Percentiles rank a stretch among this genome's conserved stretches.
phyloP scores from a whole-genome alignment of 1,284 basidiomycete genomes.

The Sanghuangporus baumii region DNA sequence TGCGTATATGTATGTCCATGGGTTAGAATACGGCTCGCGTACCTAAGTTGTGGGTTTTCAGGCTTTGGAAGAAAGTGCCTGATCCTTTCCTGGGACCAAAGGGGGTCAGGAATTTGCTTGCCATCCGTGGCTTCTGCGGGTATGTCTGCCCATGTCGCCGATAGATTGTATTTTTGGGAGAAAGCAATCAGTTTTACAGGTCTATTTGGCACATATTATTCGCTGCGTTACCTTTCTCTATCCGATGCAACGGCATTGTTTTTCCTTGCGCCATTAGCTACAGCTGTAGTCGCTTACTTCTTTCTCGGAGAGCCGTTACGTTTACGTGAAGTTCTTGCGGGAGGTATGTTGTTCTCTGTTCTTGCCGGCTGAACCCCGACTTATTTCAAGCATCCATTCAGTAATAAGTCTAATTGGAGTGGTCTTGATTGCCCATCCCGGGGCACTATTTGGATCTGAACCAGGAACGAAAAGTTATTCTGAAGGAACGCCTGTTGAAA shows the following conservation, averaged over 20 bases:
- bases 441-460: constrained; percentile 38
- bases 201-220: constrained; percentile 65
- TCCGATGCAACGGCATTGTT: constrained; percentile 75
- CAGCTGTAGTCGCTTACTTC: constrained; percentile 62
- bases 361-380: too few relatives aligned
- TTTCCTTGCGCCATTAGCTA: constrained; percentile 68
- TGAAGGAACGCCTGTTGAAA: constrained; percentile 30
- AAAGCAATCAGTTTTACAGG: constrained; percentile 24
- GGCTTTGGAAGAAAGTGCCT: too few relatives aligned
- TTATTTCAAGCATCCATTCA: too few relatives aligned
- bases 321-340: constrained; percentile 54
- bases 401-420: constrained; percentile 54
- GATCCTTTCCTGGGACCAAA: constrained; percentile 15
- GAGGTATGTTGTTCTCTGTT: constrained; percentile 36
- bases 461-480: constrained; percentile 26
- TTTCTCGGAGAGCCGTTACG: constrained; percentile 64
- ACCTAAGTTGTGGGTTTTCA: too few relatives aligned
- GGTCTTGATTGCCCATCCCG: constrained; percentile 55
- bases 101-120: constrained; percentile 10
- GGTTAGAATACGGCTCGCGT: too few relatives aligned
- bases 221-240: constrained; percentile 61
- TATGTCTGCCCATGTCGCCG: constrained; percentile 28
- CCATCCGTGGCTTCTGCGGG: constrained; percentile 15
- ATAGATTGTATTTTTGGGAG: too few relatives aligned
- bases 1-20: constrained; percentile 32